A percentile compares a stretch with the other conserved stretches of the same genome.
These are phyloP conservation scores for Macaranga tanarius DNA, from an alignment of 441 rosid genomes.

Conservation along the genomic window DNA sequence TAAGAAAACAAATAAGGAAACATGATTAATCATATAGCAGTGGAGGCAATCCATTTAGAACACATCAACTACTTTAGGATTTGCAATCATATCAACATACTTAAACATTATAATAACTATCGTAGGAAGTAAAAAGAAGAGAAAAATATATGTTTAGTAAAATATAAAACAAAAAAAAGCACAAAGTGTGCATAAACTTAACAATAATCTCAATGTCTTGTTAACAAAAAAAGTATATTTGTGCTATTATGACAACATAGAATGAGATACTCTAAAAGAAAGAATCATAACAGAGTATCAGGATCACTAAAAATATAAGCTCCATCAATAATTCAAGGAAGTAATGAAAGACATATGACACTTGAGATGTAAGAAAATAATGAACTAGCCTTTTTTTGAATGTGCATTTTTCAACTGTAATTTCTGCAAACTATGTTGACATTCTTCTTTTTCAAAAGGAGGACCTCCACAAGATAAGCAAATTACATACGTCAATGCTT, in stretches of 20 bases:
- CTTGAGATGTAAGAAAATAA: background rate
- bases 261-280: too few species aligned
- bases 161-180: background rate
- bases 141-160: background rate
- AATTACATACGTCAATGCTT: constrained; percentile 48
- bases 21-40: constrained; percentile 8
- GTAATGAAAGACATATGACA: background rate
- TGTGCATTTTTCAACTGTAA: constrained; percentile 44
- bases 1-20: constrained; percentile 1
- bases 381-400: constrained; percentile 50
- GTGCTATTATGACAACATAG: too few species aligned
- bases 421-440: constrained; percentile 37
- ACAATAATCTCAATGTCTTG: too few species aligned
- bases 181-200: too few species aligned
- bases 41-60: constrained; percentile 56
- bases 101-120: constrained; percentile 38
- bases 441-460: constrained; percentile 48
- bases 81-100: constrained; percentile 93
- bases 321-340: background rate
- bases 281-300: background rate
- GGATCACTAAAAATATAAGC: background rate
- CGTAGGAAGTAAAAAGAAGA: constrained; percentile 6
- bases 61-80: constrained; percentile 86
- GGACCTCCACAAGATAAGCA: constrained; percentile 78
- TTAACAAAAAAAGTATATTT: too few species aligned